Conservation (phyloP, 768 basidiomycete species). For the Lactarius tabidus region DNA sequence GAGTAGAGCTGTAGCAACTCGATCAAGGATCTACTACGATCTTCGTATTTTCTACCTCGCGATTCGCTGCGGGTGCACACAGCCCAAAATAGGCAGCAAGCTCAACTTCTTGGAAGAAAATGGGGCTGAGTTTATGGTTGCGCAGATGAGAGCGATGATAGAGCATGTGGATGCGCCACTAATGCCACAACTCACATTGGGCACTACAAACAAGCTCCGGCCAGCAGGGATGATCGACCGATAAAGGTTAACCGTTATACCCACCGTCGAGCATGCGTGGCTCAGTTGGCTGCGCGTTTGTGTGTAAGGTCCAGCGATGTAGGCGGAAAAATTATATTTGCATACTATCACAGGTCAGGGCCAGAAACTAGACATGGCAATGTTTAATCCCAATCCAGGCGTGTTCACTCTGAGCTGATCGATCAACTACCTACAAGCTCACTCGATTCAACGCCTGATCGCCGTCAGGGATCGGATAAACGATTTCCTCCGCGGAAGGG, state of each 20-base stretch:
- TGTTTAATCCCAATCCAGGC: background rate
- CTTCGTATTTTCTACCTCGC: background rate
- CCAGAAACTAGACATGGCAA: background rate
- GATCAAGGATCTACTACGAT: background rate
- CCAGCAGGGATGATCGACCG: background rate
- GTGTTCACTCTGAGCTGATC: background rate
- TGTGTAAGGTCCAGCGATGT: background rate
- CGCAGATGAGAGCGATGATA: background rate
- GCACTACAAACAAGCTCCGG: background rate
- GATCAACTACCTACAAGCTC: background rate
- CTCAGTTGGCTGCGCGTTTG: background rate
- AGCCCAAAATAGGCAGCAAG: background rate
- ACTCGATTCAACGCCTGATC: conserved; percentile 7
- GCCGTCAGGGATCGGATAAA: conserved; percentile 14
- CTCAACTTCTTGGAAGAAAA: background rate
- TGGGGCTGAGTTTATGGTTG: background rate
- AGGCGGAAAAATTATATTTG: background rate
- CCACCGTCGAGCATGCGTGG: background rate
- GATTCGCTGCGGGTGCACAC: background rate
- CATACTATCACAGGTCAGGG: background rate
- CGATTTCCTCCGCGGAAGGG: background rate
- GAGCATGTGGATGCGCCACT: background rate
- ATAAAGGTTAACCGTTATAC: background rate
- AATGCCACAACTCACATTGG: background rate
- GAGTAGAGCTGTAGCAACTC: background rate